phyloP scores from a whole-genome alignment of 768 basidiomycete genomes.

The Lentinula raphanica region DNA sequence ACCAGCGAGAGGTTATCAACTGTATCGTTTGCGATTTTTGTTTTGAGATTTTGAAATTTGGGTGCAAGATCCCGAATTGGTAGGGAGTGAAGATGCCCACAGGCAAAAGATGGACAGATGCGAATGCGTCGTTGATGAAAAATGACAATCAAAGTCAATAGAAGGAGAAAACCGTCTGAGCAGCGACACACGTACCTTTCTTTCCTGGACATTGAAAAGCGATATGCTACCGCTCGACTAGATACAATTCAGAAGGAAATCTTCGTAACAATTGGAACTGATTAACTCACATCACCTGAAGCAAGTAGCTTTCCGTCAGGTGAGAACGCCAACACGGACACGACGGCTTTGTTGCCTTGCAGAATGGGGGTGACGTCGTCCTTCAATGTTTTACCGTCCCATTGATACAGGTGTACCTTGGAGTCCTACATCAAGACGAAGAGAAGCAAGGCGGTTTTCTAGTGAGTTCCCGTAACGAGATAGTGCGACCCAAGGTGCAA shows the following conservation, averaged over 20 bases:
- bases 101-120: background rate
- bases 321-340: constrained; percentile 77
- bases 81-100: background rate
- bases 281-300: constrained; percentile 84
- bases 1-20: constrained; percentile 76
- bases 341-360: constrained; percentile 62
- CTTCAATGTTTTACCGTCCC: constrained; percentile 61
- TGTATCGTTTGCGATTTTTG: constrained; percentile 27
- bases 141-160: background rate
- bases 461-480: background rate
- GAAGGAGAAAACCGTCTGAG: background rate
- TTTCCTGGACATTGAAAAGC: constrained; percentile 65
- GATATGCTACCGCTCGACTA: constrained; percentile 80
- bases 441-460: background rate
- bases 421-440: constrained; percentile 43
- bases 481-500: background rate
- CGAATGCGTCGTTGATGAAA: background rate
- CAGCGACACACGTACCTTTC: constrained; percentile 38
- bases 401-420: constrained; percentile 69
- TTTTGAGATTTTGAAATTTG: background rate
- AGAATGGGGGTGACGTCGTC: constrained; percentile 42
- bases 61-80: background rate
- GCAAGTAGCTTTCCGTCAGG: constrained; percentile 72
- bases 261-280: background rate
- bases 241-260: constrained; percentile 1